Evolutionary conservation across 257 asterid genomes (phyloP), one percentile per base, ranked within the genome.

Genomic region (Jasminum sambac): DNA sequence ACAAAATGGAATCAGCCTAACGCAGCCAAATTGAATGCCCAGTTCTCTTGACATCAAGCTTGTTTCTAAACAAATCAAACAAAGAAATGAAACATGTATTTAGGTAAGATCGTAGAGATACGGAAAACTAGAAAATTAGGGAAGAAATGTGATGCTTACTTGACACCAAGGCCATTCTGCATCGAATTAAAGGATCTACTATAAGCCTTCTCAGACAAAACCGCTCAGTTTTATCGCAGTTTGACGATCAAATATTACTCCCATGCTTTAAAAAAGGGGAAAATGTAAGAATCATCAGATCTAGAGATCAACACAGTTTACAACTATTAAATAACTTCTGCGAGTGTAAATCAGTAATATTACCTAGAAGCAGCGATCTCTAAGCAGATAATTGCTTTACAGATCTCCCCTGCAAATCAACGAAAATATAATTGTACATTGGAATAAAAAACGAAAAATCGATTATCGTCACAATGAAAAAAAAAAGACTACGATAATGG

Each of bases 91-190:
- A 69, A 48, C 5, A n/a, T 10, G 21, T 24, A 10, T 55, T 55
- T 55, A 24, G 21, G 23, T 4, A 19, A 63, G 67, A 0, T 36
- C 25, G 40, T 21, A 69, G 38, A 11, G 36, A 30, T 30, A 30
- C 36, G 2, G 1, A 34, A 14, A 72, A 46, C 59, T 67, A 7
- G 1, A 57, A 64, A 50, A 6, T 6, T 48, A 6, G 19, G 42
- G 19, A 19, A 68, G 7, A 37, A 11, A 6, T 66, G 48, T 50
- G 77, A 50, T 13, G 74, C 95, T 70, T 1, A 95, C 99, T 88
- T 91, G 68, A 95, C 76, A 55, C 98, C 98, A 70, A 95, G 80
- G 57, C 96, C 96, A 76, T 89, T 91, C 83, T 89, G 98, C 98
- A 95, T 89, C 38, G 95, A 82, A 80, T 83, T 95, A 65, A 95